Evolutionary conservation across 352 stramenopile genomes (phyloP), one percentile per base, ranked within the genome.

Genomic region (Phytophthora vignae): DNA sequence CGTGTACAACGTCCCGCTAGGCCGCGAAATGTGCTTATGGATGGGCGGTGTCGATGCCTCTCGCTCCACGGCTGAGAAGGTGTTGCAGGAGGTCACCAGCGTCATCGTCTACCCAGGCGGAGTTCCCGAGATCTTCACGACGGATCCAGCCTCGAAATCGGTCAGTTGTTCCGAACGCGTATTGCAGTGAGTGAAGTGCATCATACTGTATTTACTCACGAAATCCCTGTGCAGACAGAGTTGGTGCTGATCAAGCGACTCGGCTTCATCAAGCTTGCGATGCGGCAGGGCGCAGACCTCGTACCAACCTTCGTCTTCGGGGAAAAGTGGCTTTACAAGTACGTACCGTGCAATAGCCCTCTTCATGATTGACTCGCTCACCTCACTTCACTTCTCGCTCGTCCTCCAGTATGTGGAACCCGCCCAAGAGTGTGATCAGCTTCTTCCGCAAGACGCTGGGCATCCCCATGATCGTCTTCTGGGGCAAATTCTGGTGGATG

Each of bases 401-500:
- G 48, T 54, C 17, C 8, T 40, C 10, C 19, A 77, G 73, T 49
- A 68, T 64, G 27, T 81, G 73, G 73, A 75, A 58, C 44, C 73
- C 73, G 14, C 73, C 73, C 1, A 57, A 67, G 56, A 52, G 54
- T 15, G 53, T 78, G 19, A 69, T 49, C 4, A 9, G 64, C 79
- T 83, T 91, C 27, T 81, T 89, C 53, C 81, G 78, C 55, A 83
- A 86, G 69, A 83, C 71, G 53, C 62, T 93, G 25, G 74, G 85
- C 48, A 87, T 91, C 60, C 85, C 85, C 14, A 56, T 93, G 44
- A 81, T 91, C 40, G 62, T 90, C 42, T 93, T 93, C 75, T 93
- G 85, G 83, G 85, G 85, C 0, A 81, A 83, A 17, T 90, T 91
- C 83, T 67, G 86, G 55, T 93, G 86, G 86, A 83, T 90, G 78